Base-by-base conservation (phyloP, 177 flowering plant genomes). In the Vitis hybrid region DNA sequence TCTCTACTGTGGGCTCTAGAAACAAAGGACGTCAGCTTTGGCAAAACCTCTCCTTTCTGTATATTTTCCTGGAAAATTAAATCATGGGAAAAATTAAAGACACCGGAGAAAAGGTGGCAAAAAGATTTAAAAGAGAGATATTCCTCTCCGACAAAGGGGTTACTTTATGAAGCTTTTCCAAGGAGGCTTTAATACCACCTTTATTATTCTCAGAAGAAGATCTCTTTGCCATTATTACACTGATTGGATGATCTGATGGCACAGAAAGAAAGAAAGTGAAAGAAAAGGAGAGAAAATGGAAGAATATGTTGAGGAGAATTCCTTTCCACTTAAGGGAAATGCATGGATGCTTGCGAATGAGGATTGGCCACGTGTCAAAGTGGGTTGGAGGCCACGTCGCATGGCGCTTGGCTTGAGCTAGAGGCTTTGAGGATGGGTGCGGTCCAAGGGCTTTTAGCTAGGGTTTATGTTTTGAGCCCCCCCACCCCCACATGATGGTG, bases 221-320 rank as follows among this genome's bases (percentile, higher is more conserved):
- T 72, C 68, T 64, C 54, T 19, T 18, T 13, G 60, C 65, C 65
- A 66, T 66, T 72, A 32, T 66, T 14, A 66, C 40, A 24, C 19
- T 60, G 60, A 72, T 66, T 66, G 70, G 60, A 50, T 65, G 48
- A 72, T 72, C 52, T 66, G 66, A 46, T 72, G 75, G 75, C 60
- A 66, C 59, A 58, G 63, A 72, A 72, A 35, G 50, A 56, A 64
- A 72, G 68, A 51, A 52, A 60, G 24, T 10, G n/a, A 51, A 52
- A 19, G 51, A 30, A 70, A 64, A 52, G 27, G 17, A 1, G 24
- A 24, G 60, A 54, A 56, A 56, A 56, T 62, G 73, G 30, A n/a
- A 65, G 66, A 56, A 56, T 56, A 13, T 64, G 3, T 56, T 56
- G 2, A 19, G 54, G 35, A 10, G 9, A 11, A 55, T 35, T 30